A percentile compares a stretch with the other conserved stretches of the same genome.
Evolutionary conservation across 352 stramenopile genomes (phyloP).

Genomic region (Aphanomyces euteiches): DNA sequence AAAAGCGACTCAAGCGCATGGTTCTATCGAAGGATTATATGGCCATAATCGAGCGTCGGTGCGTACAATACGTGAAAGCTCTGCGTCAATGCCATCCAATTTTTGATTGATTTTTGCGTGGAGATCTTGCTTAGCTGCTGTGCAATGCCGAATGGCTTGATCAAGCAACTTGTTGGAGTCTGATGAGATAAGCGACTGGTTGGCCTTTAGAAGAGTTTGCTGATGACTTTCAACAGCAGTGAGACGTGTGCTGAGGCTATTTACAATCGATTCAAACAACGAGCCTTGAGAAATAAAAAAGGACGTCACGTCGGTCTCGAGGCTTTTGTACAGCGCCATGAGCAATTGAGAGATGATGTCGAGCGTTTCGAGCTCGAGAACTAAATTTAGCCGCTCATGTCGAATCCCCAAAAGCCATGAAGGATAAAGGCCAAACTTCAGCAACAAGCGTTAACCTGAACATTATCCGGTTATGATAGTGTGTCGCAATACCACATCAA

Average conservation of each 20-base stretch:
- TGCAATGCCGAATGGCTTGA: too few species aligned
- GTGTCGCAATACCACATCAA: too few species aligned
- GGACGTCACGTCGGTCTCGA: constrained; percentile 19
- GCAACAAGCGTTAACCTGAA: too few species aligned
- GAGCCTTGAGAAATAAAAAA: constrained; percentile 25
- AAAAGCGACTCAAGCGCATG: not conserved
- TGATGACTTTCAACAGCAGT: not conserved
- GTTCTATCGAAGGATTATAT: not conserved
- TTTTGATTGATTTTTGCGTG: too few species aligned
- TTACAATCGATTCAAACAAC: constrained; percentile 12
- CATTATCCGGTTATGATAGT: too few species aligned
- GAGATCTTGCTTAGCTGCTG: too few species aligned
- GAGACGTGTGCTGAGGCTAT: constrained; percentile 9
- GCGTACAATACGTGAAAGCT: not conserved
- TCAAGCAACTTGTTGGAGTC: too few species aligned
- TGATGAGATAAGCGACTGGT: too few species aligned
- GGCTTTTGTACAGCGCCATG: constrained; percentile 24
- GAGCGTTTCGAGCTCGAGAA: not conserved
- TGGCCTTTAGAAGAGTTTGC: not conserved
- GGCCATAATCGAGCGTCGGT: not conserved
- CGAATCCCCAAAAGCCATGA: too few species aligned
- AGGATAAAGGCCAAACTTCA: too few species aligned
- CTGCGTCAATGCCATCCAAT: not conserved
- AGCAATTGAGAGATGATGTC: not conserved
- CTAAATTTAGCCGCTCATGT: not conserved